These are phyloP conservation scores for Globisporangium echinulatum DNA, from an alignment of 352 stramenopile genomes.

Conservation along the genomic window DNA sequence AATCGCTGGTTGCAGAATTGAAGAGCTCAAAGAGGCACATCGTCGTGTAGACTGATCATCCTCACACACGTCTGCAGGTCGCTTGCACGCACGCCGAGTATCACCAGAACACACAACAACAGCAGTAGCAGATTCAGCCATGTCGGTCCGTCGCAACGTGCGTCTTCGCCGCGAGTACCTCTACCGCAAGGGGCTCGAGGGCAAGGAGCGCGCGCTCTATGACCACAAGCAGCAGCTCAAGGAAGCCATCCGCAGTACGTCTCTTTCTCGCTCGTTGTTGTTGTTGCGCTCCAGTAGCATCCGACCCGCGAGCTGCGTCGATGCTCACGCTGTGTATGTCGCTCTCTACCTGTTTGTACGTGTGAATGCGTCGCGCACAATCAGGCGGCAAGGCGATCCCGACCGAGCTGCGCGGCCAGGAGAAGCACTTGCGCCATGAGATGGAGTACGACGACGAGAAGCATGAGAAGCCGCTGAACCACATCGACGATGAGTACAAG, in stretches of 20 bases:
- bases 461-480: conserved; percentile 82
- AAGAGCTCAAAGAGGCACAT: background rate
- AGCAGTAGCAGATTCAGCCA: conserved; percentile 12
- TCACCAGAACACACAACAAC: background rate
- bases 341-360: background rate
- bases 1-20: background rate
- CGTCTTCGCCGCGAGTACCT: conserved; percentile 98
- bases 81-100: conserved; percentile 9
- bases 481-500: conserved; percentile 99
- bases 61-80: too few relatives aligned
- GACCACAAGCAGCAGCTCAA: conserved; percentile 97
- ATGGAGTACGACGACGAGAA: conserved; percentile 89
- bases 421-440: conserved; percentile 90
- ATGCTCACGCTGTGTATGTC: background rate
- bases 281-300: too few relatives aligned
- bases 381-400: conserved; percentile 92
- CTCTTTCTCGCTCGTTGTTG: background rate
- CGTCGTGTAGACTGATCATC: too few relatives aligned
- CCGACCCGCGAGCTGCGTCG: too few relatives aligned
- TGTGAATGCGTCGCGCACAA: background rate
- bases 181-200: conserved; percentile 97
- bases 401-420: conserved; percentile 94
- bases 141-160: conserved; percentile 92
- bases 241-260: conserved; percentile 82
- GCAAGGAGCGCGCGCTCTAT: conserved; percentile 92